Conservation (phyloP, 768 basidiomycete genomes). For the Pleurotus citrinopileatus region DNA sequence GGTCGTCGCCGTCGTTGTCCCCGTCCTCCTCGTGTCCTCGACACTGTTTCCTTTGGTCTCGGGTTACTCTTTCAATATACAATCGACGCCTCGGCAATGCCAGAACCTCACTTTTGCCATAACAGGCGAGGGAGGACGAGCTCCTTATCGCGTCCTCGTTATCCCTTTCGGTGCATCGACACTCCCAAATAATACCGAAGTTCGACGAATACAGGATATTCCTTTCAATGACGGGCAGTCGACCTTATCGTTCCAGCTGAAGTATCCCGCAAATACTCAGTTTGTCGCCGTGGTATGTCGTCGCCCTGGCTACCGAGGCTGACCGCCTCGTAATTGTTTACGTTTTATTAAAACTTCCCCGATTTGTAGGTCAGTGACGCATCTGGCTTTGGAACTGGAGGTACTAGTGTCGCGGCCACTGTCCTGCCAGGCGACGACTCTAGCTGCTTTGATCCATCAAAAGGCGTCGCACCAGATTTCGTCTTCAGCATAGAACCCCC, state of each 20-base stretch:
- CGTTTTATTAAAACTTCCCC: constrained; percentile 7
- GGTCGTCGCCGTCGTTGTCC: constrained; percentile 18
- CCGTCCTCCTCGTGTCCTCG: constrained; percentile 21
- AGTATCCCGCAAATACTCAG: constrained; percentile 65
- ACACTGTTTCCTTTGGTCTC: constrained; percentile 24
- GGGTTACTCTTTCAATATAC: constrained; percentile 48
- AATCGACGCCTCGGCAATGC: constrained; percentile 60
- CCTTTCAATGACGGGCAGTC: constrained; percentile 42
- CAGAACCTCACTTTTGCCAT: constrained; percentile 57
- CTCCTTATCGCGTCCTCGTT: constrained; percentile 67
- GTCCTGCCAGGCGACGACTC: constrained; percentile 50
- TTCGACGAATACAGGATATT: constrained; percentile 54
- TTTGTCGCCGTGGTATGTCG: constrained; percentile 73
- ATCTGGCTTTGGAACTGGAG: constrained; percentile 66
- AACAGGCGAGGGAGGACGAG: constrained; percentile 50
- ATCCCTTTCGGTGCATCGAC: constrained; percentile 67
- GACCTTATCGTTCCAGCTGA: constrained; percentile 51
- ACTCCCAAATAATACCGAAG: constrained; percentile 60
- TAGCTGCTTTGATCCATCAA: constrained; percentile 56
- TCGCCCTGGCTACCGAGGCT: not conserved
- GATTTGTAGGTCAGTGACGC: constrained; percentile 52
- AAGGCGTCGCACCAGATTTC: constrained; percentile 49
- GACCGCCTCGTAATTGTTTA: not conserved
- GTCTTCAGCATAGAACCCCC: constrained; percentile 58
- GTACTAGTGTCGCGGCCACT: constrained; percentile 64